Conservation (phyloP, 2,329 filamentous ascomycete species). For the Diaporthe sp. region DNA sequence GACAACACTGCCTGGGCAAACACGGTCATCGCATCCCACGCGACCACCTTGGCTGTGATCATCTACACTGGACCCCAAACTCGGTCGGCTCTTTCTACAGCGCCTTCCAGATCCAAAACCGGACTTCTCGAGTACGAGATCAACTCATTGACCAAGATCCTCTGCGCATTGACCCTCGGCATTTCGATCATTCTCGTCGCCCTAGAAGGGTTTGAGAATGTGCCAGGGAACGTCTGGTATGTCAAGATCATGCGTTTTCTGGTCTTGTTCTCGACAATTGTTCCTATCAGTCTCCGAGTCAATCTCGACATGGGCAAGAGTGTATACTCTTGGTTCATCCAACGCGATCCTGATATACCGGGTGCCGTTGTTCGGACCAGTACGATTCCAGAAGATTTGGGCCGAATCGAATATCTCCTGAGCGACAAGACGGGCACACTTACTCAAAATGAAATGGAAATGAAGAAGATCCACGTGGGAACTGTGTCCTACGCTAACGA, state of each 20-base stretch:
- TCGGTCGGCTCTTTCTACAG: conserved; percentile 92
- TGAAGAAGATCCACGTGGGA: conserved; percentile 98
- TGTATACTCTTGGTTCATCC: conserved; percentile 95
- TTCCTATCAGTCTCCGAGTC: conserved; percentile 95
- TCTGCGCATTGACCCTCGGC: conserved; percentile 88
- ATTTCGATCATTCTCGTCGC: conserved; percentile 91
- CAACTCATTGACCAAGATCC: conserved; percentile 95
- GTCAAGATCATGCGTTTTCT: conserved; percentile 98
- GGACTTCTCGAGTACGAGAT: conserved; percentile 96
- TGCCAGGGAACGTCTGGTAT: conserved; percentile 83
- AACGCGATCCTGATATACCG: conserved; percentile 89
- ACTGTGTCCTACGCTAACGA: conserved; percentile 99
- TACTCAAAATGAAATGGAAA: conserved; percentile 98
- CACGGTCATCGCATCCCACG: conserved; percentile 94
- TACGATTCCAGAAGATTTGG: conserved; percentile 96
- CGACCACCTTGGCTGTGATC: conserved; percentile 88
- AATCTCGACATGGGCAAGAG: conserved; percentile 98
- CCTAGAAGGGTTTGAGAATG: conserved; percentile 82
- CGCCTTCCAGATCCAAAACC: conserved; percentile 91
- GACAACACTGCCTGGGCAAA: conserved; percentile 99
- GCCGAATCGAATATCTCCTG: conserved; percentile 94
- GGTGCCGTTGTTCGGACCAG: conserved; percentile 95
- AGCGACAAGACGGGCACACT: conserved; percentile 99
- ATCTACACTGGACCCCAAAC: conserved; percentile 97
- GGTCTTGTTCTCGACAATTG: conserved; percentile 98